Conservation (phyloP, 306 rosid species). For the Trifolium fragiferum region DNA sequence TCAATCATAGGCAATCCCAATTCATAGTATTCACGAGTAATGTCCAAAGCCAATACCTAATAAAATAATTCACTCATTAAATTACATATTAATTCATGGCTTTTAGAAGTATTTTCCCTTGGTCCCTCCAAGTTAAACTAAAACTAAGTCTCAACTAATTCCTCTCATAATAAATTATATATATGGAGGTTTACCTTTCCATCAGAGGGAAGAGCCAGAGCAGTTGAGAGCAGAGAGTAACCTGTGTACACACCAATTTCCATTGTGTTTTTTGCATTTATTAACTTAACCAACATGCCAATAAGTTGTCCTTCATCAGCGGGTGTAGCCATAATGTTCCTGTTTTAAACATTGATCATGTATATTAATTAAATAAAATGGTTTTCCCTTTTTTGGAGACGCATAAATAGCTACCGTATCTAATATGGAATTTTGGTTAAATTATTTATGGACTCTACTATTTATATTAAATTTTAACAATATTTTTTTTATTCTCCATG, state of each 20-base stretch:
- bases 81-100: neutral
- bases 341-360: conserved; percentile 30
- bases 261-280: conserved; percentile 83
- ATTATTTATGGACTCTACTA: no score
- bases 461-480: no score
- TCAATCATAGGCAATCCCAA: conserved; percentile 73
- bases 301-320: conserved; percentile 88
- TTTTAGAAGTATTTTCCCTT: no score
- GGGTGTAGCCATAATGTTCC: conserved; percentile 84
- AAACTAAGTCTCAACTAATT: no score
- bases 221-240: conserved; percentile 86
- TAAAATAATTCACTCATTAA: neutral
- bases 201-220: conserved; percentile 81
- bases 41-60: conserved; percentile 89
- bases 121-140: no score
- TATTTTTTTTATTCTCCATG: no score
- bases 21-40: conserved; percentile 78
- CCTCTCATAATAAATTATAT: neutral
- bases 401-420: no score
- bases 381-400: neutral
- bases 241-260: conserved; percentile 97
- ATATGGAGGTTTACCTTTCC: conserved; percentile 54
- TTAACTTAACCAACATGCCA: conserved; percentile 75
- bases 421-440: no score
- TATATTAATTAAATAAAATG: neutral